phyloP scores from a whole-genome alignment of 176 grass and related monocot genomes.

The Saccharum spontaneum region DNA sequence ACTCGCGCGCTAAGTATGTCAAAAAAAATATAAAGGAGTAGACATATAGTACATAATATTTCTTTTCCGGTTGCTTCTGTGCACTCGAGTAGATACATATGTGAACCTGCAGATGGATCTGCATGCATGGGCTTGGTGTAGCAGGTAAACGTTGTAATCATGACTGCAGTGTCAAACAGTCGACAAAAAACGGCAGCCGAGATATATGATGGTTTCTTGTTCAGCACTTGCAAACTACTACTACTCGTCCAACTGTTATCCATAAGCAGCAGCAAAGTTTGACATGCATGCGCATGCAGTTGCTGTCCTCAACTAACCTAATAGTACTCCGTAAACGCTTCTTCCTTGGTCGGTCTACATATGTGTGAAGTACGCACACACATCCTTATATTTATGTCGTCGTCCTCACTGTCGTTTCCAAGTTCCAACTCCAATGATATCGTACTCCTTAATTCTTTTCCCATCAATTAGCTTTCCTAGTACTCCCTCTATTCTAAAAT shows the following conservation, averaged over 20 bases:
- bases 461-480: no score
- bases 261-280: background rate
- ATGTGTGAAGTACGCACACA: background rate
- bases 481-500: no score
- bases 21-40: no score
- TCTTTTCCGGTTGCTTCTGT: no score
- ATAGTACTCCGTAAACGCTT: background rate
- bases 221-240: background rate
- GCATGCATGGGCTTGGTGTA: background rate
- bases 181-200: background rate
- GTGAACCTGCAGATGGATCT: no score
- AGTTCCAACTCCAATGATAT: no score
- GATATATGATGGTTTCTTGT: background rate
- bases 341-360: background rate
- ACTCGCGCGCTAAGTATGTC: no score
- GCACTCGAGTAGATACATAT: no score
- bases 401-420: no score
- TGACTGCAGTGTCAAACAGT: conserved; percentile 24
- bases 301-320: background rate
- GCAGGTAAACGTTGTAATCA: conserved; percentile 40
- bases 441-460: no score
- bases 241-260: no score
- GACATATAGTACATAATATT: no score
- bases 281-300: background rate
- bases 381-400: background rate